Conservation (phyloP, 345 rosid genomes). For the Carallia pectinifolia region DNA sequence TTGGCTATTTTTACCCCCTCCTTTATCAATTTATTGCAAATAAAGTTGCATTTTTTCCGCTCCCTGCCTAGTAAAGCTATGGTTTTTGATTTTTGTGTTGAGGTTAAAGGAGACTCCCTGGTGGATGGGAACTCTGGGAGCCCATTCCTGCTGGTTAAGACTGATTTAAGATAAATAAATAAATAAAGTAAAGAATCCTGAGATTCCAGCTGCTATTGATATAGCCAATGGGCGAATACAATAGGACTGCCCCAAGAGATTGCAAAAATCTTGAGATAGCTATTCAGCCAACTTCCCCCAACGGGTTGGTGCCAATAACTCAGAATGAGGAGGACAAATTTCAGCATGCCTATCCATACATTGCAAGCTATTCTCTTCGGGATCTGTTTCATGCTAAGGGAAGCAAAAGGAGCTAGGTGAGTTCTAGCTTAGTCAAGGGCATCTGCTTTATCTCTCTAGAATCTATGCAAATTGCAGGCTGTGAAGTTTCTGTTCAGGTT, state of each 20-base stretch:
- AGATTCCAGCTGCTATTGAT: slow-evolving; percentile 58
- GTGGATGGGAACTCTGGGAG: too few relatives aligned
- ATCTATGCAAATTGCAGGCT: slow-evolving; percentile 53
- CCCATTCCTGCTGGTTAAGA: too few relatives aligned
- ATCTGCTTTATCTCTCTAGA: slow-evolving; percentile 39
- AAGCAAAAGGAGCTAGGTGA: slow-evolving; percentile 45
- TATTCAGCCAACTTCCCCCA: slow-evolving; percentile 54
- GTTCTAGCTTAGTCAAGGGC: slow-evolving; percentile 60
- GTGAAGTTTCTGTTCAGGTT: slow-evolving; percentile 57
- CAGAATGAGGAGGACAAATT: slow-evolving; percentile 44
- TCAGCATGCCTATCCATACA: slow-evolving; percentile 50
- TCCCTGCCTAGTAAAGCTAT: too few relatives aligned
- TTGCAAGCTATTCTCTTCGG: slow-evolving; percentile 51
- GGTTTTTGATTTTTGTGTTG: too few relatives aligned
- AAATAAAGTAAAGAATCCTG: slow-evolving; percentile 44
- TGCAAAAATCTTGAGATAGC: slow-evolving; percentile 46
- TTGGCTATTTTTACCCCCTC: slow-evolving; percentile 39
- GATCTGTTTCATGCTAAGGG: slow-evolving; percentile 34
- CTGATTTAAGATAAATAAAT: too few relatives aligned
- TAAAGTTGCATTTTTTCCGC: too few relatives aligned
- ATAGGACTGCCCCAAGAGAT: slow-evolving; percentile 45
- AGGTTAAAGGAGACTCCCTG: too few relatives aligned
- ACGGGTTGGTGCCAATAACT: slow-evolving; percentile 35
- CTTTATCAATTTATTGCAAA: too few relatives aligned
- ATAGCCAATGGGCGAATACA: slow-evolving; percentile 43